phyloP scores from a whole-genome alignment of 257 asterid genomes.

The Solanum rostratum region DNA sequence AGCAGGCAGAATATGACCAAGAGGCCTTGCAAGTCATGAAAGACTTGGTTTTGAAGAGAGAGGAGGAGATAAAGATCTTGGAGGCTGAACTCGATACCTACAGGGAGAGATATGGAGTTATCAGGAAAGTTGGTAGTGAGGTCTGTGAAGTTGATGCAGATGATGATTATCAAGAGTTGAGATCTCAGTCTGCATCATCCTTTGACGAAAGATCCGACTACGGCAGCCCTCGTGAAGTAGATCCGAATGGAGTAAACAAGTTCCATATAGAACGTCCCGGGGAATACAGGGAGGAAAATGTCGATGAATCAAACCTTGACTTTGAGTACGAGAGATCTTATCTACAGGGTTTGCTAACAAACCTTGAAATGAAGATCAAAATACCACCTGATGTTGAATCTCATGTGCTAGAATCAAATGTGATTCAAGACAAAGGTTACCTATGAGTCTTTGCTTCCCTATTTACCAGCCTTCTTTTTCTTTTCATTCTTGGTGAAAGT shows the following conservation, averaged over 20 bases:
- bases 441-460: neutral
- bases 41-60: conserved; percentile 47
- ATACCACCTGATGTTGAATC: conserved; percentile 14
- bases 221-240: conserved; percentile 25
- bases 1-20: conserved; percentile 79
- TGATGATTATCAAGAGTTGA: conserved; percentile 52
- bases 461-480: neutral
- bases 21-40: conserved; percentile 60
- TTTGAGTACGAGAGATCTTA: conserved; percentile 44
- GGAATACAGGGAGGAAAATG: conserved; percentile 15
- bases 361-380: conserved; percentile 32
- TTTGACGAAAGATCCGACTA: conserved; percentile 27
- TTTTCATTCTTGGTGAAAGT: neutral
- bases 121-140: conserved; percentile 46
- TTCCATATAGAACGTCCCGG: neutral
- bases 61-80: conserved; percentile 46
- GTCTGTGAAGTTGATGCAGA: conserved; percentile 52
- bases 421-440: conserved; percentile 29
- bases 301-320: conserved; percentile 35
- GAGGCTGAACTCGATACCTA: conserved; percentile 52
- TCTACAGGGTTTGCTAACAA: conserved; percentile 37
- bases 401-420: conserved; percentile 3
- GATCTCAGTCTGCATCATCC: conserved; percentile 35
- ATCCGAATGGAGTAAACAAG: conserved; percentile 14
- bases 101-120: conserved; percentile 39